Evolutionary conservation across 305 asterid species (phyloP).

Genomic region (Fraxinus angustifolia): DNA sequence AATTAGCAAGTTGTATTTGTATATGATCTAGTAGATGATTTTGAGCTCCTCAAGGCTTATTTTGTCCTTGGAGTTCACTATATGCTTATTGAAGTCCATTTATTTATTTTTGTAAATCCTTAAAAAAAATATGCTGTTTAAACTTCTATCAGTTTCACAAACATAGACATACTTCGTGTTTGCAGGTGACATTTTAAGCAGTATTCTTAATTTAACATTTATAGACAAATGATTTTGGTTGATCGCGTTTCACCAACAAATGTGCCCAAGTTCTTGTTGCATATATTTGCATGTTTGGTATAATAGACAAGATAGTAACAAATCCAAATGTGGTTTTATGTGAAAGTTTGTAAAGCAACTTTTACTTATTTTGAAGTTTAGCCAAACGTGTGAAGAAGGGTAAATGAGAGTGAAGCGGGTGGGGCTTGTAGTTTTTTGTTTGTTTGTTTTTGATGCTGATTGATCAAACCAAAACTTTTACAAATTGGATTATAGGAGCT

Average conservation of each 20-base stretch:
- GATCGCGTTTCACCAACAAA: not conserved
- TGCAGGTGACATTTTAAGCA: not conserved
- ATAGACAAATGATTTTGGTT: not conserved
- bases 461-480: not conserved
- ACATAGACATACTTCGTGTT: not conserved
- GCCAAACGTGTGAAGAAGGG: not conserved
- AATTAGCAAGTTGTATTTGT: constrained; percentile 17
- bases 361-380: not conserved
- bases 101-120: constrained; percentile 29
- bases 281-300: not conserved
- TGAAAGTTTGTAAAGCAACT: not conserved
- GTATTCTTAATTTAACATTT: not conserved
- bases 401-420: not conserved
- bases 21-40: constrained; percentile 17
- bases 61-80: constrained; percentile 30
- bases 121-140: not conserved
- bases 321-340: not conserved
- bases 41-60: constrained; percentile 29
- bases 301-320: not conserved
- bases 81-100: constrained; percentile 7
- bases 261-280: not conserved
- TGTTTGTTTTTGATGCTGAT: not conserved
- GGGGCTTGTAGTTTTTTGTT: not conserved
- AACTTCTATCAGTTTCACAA: not conserved
- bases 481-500: constrained; percentile 24